Evolutionary conservation across 2,329 filamentous ascomycete species (phyloP), one percentile per base, ranked within the genome.

Genomic region (Epichloe gansuensis): DNA sequence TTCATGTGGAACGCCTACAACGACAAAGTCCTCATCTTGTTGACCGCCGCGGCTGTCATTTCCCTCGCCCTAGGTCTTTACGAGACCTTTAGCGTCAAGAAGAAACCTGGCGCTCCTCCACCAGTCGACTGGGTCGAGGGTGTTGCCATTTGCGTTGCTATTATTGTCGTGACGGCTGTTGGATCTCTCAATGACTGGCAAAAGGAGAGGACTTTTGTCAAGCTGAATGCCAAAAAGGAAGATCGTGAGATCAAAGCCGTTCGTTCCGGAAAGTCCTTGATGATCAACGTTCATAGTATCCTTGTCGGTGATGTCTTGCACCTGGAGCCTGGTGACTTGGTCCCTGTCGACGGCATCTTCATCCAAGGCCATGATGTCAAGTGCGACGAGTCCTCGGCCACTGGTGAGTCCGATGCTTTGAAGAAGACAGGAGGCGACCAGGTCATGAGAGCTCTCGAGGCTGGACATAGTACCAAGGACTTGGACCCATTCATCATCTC

Each of bases 351-450:
- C 61, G 84, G 84, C 5, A 74, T 87, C 50, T 78, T 87, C 54
- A 81, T 87, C 54, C 71, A 75, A 17, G 71, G 72, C 5, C 70
- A 71, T 55, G 64, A 66, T 3, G 60, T 75, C 53, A 72, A 83
- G 63, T 88, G 83, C 59, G 84, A 87, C 58, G 84, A 88, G 61
- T 86, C 82, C 3, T 85, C 83, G 11, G 81, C 82, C 1, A 87
- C 84, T 27, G 84, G 84, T 57, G 84, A 88, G 66, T 87, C 83
- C 0, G 84, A 88, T 59, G 75, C 82, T 49, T 76, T 87, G 64
- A 82, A 80, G 65, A 88, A 88, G 68, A 79, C 75, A 0, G 64
- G 71, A 5, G 82, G 76, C 12, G 72, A 79, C 11, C 74, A 79
- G 47, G 81, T 82, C 47, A 80, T 76, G 67, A 67, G 74, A 41